Evolutionary conservation across 1,139 yeast genomes (phyloP).

Genomic region (Yamadazyma triangularis): DNA sequence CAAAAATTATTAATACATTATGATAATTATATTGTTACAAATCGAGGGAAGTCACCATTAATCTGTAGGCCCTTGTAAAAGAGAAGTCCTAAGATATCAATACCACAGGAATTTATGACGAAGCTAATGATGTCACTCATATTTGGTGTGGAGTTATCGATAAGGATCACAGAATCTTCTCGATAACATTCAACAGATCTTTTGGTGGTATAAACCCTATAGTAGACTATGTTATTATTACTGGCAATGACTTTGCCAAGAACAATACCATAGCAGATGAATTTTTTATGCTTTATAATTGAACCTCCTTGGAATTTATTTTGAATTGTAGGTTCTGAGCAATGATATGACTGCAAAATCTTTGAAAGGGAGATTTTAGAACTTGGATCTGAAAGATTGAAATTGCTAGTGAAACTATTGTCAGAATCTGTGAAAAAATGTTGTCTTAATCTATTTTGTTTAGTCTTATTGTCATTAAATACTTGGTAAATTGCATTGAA

Average conservation of each 20-base stretch:
- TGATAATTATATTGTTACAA: too few relatives aligned
- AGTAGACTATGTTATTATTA: constrained; percentile 4
- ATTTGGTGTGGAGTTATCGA: constrained; percentile 3
- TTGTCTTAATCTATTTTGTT: constrained; percentile 2
- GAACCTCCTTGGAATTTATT: constrained; percentile 8
- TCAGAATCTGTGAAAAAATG: constrained; percentile 3
- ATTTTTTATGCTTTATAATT: constrained; percentile 14
- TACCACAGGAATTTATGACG: constrained; percentile 10
- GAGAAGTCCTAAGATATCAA: constrained; percentile 8
- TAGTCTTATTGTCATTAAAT: constrained; percentile 2
- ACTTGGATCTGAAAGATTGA: constrained; percentile 7
- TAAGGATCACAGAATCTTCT: constrained; percentile 5
- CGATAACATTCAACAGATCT: constrained; percentile 11
- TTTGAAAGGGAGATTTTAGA: constrained; percentile 8
- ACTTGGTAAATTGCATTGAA: constrained; percentile 12
- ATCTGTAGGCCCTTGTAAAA: constrained; percentile 3
- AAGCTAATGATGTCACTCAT: constrained; percentile 4
- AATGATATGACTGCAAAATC: constrained; percentile 4
- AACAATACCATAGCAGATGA: constrained; percentile 12
- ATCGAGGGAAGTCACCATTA: constrained; percentile 1
- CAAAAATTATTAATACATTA: too few relatives aligned
- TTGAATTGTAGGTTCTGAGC: neutral
- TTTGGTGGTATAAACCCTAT: constrained; percentile 11
- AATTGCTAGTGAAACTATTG: constrained; percentile 3
- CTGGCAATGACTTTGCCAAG: constrained; percentile 7